A percentile compares a stretch with the other conserved stretches of the same genome.
phyloP scores from a whole-genome alignment of 495 filamentous ascomycete genomes.

The Penicillium steckii region DNA sequence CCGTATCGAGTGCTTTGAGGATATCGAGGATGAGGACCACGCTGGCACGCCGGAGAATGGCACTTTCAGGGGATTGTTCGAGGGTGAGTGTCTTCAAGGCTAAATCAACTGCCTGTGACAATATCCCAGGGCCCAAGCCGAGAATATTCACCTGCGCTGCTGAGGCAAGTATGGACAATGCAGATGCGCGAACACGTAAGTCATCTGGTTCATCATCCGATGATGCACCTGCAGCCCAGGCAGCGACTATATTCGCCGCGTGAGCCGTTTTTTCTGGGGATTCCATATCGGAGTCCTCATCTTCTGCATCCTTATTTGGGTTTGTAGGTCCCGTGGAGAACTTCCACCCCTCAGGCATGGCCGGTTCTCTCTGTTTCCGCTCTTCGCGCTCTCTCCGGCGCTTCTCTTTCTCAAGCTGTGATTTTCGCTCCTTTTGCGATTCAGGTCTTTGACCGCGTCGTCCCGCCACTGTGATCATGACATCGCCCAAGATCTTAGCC shows the following conservation, averaged over 20 bases:
- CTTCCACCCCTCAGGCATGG: constrained; percentile 33
- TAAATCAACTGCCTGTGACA: constrained; percentile 63
- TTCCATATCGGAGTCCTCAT: constrained; percentile 39
- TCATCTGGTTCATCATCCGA: constrained; percentile 61
- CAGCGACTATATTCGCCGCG: constrained; percentile 63
- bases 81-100: constrained; percentile 63
- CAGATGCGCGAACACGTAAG: constrained; percentile 72
- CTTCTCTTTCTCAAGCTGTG: constrained; percentile 47
- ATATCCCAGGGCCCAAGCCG: constrained; percentile 53
- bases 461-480: constrained; percentile 65
- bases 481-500: constrained; percentile 55
- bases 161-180: constrained; percentile 67
- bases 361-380: constrained; percentile 28
- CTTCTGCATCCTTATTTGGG: constrained; percentile 38
- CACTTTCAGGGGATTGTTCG: constrained; percentile 61
- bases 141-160: constrained; percentile 65
- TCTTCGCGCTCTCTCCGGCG: constrained; percentile 43
- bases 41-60: constrained; percentile 73
- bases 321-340: constrained; percentile 19
- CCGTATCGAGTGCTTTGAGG: constrained; percentile 61
- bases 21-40: constrained; percentile 66
- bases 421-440: constrained; percentile 52
- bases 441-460: constrained; percentile 57
- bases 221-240: constrained; percentile 69
- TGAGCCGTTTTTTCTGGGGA: constrained; percentile 51